Conservation (phyloP, 2,329 filamentous ascomycete genomes). For the Aspergillus clavatus region DNA sequence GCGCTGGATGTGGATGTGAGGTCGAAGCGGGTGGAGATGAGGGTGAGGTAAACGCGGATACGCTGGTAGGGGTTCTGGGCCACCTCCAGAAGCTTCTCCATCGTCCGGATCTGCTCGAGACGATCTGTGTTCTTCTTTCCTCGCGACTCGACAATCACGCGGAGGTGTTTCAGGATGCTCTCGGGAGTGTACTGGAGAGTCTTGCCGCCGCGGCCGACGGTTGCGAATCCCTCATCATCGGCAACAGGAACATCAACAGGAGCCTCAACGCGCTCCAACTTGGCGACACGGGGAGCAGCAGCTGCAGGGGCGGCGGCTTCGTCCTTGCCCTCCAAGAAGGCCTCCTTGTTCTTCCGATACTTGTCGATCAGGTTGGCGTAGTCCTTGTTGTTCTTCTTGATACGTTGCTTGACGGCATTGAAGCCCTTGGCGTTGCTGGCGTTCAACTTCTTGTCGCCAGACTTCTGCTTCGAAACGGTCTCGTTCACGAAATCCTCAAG, state of each 20-base stretch:
- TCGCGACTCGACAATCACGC: constrained; percentile 87
- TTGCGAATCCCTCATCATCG: constrained; percentile 83
- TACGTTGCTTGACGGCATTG: constrained; percentile 95
- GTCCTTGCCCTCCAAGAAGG: constrained; percentile 79
- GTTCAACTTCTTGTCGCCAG: constrained; percentile 97
- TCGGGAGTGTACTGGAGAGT: constrained; percentile 90
- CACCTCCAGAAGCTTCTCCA: constrained; percentile 94
- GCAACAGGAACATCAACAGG: constrained; percentile 49
- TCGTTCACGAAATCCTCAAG: constrained; percentile 94
- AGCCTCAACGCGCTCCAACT: constrained; percentile 37
- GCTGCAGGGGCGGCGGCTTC: constrained; percentile 57
- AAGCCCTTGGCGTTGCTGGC: constrained; percentile 88
- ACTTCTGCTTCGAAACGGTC: constrained; percentile 90
- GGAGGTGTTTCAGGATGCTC: constrained; percentile 95
- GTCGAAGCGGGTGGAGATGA: constrained; percentile 93
- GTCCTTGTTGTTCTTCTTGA: constrained; percentile 98
- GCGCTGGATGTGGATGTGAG: constrained; percentile 67
- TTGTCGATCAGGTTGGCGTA: constrained; percentile 81
- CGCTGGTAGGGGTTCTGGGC: constrained; percentile 87
- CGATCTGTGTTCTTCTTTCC: constrained; percentile 99
- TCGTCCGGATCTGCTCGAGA: constrained; percentile 87
- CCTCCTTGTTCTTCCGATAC: constrained; percentile 79
- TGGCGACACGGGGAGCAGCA: constrained; percentile 49
- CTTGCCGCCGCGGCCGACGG: constrained; percentile 83
- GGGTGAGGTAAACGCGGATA: constrained; percentile 83